phyloP scores from a whole-genome alignment of 2,329 filamentous ascomycete genomes.

The Verticillium tricorpus region DNA sequence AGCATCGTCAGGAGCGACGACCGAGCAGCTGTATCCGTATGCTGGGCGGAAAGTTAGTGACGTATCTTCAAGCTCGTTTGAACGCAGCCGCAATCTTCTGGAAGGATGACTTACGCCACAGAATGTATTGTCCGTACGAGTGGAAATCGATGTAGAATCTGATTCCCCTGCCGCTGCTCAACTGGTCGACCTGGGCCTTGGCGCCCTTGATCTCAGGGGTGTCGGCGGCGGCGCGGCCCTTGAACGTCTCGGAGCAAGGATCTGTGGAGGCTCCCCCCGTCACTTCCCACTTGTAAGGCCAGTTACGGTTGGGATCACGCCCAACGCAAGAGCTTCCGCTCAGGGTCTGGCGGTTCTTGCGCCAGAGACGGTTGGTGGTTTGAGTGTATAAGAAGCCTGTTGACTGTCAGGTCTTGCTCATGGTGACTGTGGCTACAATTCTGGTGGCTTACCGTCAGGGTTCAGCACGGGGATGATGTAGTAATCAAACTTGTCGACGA shows the following conservation, averaged over 20 bases:
- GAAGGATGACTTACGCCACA: constrained; percentile 7
- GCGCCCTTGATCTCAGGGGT: constrained; percentile 43
- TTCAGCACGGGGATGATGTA: constrained; percentile 49
- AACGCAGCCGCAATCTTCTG: neutral
- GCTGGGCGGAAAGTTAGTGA: neutral
- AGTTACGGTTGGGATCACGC: constrained; percentile 52
- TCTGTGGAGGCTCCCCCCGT: constrained; percentile 40
- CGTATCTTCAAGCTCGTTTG: neutral
- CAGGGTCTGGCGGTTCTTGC: constrained; percentile 44
- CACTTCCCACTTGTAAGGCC: constrained; percentile 44
- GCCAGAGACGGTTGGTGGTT: constrained; percentile 42
- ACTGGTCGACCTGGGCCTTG: constrained; percentile 35
- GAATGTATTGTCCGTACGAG: constrained; percentile 49
- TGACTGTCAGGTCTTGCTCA: neutral
- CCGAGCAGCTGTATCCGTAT: constrained; percentile 11
- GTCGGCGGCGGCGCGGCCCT: constrained; percentile 33
- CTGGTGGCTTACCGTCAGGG: constrained; percentile 32
- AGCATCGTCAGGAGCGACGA: constrained; percentile 10
- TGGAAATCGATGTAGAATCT: constrained; percentile 63
- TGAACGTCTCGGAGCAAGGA: constrained; percentile 42
- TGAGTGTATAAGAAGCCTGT: constrained; percentile 42
- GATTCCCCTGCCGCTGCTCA: constrained; percentile 41
- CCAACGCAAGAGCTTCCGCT: constrained; percentile 34
- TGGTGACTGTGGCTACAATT: neutral
- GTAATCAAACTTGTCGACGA: constrained; percentile 53